Percentiles rank a stretch among this genome's conserved stretches.
These are phyloP conservation scores for Drechslerella dactyloides DNA, from an alignment of 2,329 filamentous ascomycete species.

Conservation along the genomic window DNA sequence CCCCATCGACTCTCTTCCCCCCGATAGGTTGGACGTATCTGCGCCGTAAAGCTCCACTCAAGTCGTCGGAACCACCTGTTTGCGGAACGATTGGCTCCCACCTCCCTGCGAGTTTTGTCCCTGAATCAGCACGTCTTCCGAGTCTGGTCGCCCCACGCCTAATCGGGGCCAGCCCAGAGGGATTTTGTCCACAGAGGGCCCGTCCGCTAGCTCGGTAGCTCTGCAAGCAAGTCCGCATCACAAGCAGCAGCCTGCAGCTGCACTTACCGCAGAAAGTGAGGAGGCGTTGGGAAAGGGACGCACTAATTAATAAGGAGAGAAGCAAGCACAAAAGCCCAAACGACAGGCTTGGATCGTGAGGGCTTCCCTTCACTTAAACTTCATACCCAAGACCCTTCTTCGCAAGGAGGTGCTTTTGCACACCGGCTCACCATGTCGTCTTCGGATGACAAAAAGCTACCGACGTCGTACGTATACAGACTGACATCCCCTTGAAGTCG, in stretches of 20 bases:
- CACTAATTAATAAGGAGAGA: constrained; percentile 40
- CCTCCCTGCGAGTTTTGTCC: constrained; percentile 49
- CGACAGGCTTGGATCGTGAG: constrained; percentile 14
- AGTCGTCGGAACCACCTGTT: constrained; percentile 45
- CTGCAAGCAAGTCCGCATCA: constrained; percentile 42
- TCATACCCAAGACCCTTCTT: constrained; percentile 44
- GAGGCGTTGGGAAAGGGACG: constrained; percentile 34
- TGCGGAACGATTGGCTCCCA: constrained; percentile 50
- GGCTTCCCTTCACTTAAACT: constrained; percentile 17
- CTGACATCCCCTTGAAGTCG: constrained; percentile 9
- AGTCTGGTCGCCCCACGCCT: constrained; percentile 42
- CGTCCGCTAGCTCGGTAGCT: constrained; percentile 45
- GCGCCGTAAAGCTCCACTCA: constrained; percentile 35
- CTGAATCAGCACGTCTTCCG: constrained; percentile 45
- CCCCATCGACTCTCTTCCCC: background rate
- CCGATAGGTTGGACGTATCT: constrained; percentile 42
- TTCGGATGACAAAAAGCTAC: constrained; percentile 49
- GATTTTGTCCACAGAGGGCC: constrained; percentile 42
- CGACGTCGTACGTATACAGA: constrained; percentile 45
- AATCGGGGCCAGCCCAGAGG: constrained; percentile 31
- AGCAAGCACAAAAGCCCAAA: constrained; percentile 17
- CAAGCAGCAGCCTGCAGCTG: constrained; percentile 30
- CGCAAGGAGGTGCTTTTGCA: constrained; percentile 48
- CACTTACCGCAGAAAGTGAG: constrained; percentile 46
- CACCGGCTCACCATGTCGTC: constrained; percentile 42